Evolutionary conservation across 495 filamentous ascomycete species (phyloP).

Genomic region (Rhypophila decipiens): DNA sequence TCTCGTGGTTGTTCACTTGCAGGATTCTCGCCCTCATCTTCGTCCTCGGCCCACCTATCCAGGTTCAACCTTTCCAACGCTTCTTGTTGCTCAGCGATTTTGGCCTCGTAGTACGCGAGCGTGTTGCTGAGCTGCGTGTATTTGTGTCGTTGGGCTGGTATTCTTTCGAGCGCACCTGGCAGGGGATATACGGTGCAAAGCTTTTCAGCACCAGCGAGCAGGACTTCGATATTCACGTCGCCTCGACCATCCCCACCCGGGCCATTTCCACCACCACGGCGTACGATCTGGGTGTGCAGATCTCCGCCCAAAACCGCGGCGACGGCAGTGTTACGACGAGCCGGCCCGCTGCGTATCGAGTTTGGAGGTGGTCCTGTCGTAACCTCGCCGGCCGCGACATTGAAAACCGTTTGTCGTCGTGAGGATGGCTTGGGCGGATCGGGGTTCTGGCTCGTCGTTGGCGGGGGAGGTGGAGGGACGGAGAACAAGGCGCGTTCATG

Average conservation of each 20-base stretch:
- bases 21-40: slow-evolving; percentile 36
- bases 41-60: slow-evolving; percentile 39
- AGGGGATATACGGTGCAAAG: slow-evolving; percentile 83
- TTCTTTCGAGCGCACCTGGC: slow-evolving; percentile 73
- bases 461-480: slow-evolving; percentile 60
- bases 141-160: slow-evolving; percentile 62
- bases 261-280: slow-evolving; percentile 39
- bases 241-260: slow-evolving; percentile 38
- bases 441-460: slow-evolving; percentile 22
- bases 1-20: slow-evolving; percentile 29
- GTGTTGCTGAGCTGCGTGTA: slow-evolving; percentile 68
- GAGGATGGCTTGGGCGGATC: slow-evolving; percentile 28
- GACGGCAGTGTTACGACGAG: slow-evolving; percentile 75
- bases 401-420: slow-evolving; percentile 50
- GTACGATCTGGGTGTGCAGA: slow-evolving; percentile 73
- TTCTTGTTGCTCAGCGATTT: slow-evolving; percentile 69
- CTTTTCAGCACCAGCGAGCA: slow-evolving; percentile 85
- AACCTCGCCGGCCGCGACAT: slow-evolving; percentile 47
- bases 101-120: slow-evolving; percentile 68
- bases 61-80: slow-evolving; percentile 68
- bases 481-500: slow-evolving; percentile 96
- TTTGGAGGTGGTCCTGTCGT: slow-evolving; percentile 41
- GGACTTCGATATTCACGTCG: slow-evolving; percentile 80
- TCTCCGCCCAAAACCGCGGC: slow-evolving; percentile 83
- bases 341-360: slow-evolving; percentile 28